phyloP scores from a whole-genome alignment of 805 yeast species.

The Barnettozyma siamensis region DNA sequence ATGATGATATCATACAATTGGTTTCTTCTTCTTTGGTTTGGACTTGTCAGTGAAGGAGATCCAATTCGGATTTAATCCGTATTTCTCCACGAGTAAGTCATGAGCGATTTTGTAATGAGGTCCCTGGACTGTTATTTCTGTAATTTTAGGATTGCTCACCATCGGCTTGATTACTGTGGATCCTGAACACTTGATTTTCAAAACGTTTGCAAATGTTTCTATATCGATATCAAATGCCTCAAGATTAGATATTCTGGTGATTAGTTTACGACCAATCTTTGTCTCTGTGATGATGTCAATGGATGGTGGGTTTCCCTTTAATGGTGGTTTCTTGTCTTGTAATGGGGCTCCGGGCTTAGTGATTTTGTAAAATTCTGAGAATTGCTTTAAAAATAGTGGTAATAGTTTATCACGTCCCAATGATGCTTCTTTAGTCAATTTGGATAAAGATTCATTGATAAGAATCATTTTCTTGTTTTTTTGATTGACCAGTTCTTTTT shows the following conservation, averaged over 20 bases:
- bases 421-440: conserved; percentile 32
- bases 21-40: conserved; percentile 45
- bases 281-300: conserved; percentile 64
- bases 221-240: conserved; percentile 65
- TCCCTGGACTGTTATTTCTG: conserved; percentile 86
- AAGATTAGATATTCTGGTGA: conserved; percentile 67
- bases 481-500: conserved; percentile 43
- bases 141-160: conserved; percentile 44
- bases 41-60: conserved; percentile 60
- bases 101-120: conserved; percentile 64
- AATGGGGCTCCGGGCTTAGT: conserved; percentile 27
- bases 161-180: conserved; percentile 70
- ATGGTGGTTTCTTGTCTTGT: conserved; percentile 32
- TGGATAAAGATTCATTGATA: conserved; percentile 49
- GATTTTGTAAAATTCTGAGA: conserved; percentile 46
- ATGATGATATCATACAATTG: not conserved
- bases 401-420: conserved; percentile 31
- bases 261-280: conserved; percentile 74
- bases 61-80: conserved; percentile 63
- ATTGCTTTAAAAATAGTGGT: conserved; percentile 39
- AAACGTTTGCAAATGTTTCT: conserved; percentile 56
- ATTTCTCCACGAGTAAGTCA: conserved; percentile 48
- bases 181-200: conserved; percentile 82
- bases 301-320: conserved; percentile 64
- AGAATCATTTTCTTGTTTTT: conserved; percentile 48